Conservation (phyloP, 345 rosid species). For the Ceriops zippeliana region DNA sequence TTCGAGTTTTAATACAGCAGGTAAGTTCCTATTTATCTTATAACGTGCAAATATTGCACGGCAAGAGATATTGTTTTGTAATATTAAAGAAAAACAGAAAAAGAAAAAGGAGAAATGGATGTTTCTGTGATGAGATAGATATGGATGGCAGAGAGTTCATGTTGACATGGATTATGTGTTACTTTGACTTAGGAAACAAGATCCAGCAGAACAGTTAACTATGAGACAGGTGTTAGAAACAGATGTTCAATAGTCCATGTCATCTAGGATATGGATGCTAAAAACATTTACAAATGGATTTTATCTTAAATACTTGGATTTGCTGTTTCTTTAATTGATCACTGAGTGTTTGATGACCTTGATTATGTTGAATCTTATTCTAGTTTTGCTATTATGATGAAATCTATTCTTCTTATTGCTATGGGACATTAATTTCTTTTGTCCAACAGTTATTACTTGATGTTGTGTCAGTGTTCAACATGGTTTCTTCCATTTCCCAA, state of each 20-base stretch:
- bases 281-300: no score
- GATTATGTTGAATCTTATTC: not conserved
- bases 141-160: not conserved
- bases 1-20: conserved; percentile 85
- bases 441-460: conserved; percentile 68
- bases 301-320: no score
- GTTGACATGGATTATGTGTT: not conserved
- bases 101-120: not conserved
- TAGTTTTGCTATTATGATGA: not conserved
- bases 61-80: not conserved
- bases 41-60: not conserved
- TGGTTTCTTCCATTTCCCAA: conserved; percentile 57
- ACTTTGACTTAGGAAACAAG: not conserved
- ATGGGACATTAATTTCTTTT: not conserved
- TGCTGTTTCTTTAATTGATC: no score
- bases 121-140: not conserved
- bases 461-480: conserved; percentile 59
- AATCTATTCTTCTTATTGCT: not conserved
- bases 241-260: no score
- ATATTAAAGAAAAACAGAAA: no score
- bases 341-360: not conserved
- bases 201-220: not conserved
- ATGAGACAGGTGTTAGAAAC: no score
- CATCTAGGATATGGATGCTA: no score
- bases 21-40: conserved; percentile 39